Evolutionary conservation across 1,139 yeast genomes (phyloP).

Genomic region (Geotrichum cucujoidarum): DNA sequence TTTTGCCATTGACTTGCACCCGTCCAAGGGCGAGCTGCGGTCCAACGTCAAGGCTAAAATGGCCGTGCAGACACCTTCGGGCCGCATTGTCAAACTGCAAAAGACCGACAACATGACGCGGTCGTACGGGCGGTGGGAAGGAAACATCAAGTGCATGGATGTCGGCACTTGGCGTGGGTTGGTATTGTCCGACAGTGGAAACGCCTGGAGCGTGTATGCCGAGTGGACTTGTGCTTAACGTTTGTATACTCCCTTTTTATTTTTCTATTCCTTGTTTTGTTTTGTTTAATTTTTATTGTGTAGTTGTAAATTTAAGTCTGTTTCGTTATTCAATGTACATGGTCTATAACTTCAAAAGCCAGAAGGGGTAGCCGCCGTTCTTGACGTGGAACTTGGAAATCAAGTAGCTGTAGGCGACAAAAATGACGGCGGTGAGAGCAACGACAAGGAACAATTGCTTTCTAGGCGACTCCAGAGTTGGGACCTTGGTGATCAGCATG

Average conservation of each 20-base stretch:
- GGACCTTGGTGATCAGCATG: constrained; percentile 48
- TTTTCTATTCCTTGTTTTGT: not conserved
- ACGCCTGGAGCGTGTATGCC: constrained; percentile 85
- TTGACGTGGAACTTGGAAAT: constrained; percentile 51
- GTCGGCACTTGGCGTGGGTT: constrained; percentile 77
- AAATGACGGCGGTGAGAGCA: constrained; percentile 40
- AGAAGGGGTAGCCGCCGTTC: constrained; percentile 43
- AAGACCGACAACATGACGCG: constrained; percentile 27
- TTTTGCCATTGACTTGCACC: constrained; percentile 37
- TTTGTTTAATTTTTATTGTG: not conserved
- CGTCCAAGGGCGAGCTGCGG: constrained; percentile 22
- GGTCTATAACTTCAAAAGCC: constrained; percentile 17
- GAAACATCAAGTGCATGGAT: constrained; percentile 16
- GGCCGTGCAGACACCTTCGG: constrained; percentile 79
- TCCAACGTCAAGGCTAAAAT: constrained; percentile 37
- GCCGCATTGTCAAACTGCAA: constrained; percentile 60
- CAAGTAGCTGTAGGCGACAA: constrained; percentile 47
- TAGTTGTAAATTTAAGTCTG: constrained; percentile 5
- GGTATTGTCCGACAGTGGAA: constrained; percentile 71
- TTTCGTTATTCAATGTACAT: not conserved
- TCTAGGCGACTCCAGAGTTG: constrained; percentile 42
- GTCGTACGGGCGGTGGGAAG: constrained; percentile 13
- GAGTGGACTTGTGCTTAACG: constrained; percentile 71
- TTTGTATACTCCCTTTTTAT: not conserved
- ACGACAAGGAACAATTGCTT: constrained; percentile 47